Evolutionary conservation across 1,139 yeast species (phyloP), one percentile per base, ranked within the genome.

Genomic region (Yamadazyma taylorii): DNA sequence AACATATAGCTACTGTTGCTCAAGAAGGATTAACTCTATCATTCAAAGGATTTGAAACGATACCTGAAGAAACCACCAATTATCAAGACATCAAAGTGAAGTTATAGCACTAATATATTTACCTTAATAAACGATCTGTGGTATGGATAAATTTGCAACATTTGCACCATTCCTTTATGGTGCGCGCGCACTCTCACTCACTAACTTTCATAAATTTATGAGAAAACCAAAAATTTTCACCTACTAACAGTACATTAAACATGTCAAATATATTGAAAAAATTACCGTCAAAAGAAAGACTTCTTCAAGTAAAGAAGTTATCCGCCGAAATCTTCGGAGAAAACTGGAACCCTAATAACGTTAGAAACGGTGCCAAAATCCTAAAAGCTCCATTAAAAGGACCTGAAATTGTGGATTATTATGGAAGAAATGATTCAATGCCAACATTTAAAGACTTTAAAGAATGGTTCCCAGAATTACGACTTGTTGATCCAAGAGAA

Each of bases 281-380:
- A 32, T 48, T 56, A 29, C 69, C 69, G 24, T 39, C 55, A 8
- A 52, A 51, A 45, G 59, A 49, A 33, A 59, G 70, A 44, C 45
- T 66, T 16, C 49, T 51, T 22, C 56, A 61, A 45, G 66, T 53
- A 21, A 57, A 56, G 43, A 55, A 62, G 42, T 48, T 63, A 17
- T 50, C 61, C 30, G 61, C 66, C 9, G 50, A 55, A 24, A 65
- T 66, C 28, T 66, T 66, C 41, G 66, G 63, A 24, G 58, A 61
- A 32, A 41, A 47, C 21, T 63, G 62, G 63, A 89, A 89, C 60
- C 97, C 96, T 17, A 65, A 71, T 3, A 68, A 73, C 30, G 64
- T 67, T 38, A 78, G 96, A 56, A 86, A 87, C 22, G 96, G 96
- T 25, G 67, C 89, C 34, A 84, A 85, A 57, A 79, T 86, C 25